These are phyloP conservation scores for Vitis labrusca DNA, from an alignment of 164 flowering plant genomes.

Conservation along the genomic window DNA sequence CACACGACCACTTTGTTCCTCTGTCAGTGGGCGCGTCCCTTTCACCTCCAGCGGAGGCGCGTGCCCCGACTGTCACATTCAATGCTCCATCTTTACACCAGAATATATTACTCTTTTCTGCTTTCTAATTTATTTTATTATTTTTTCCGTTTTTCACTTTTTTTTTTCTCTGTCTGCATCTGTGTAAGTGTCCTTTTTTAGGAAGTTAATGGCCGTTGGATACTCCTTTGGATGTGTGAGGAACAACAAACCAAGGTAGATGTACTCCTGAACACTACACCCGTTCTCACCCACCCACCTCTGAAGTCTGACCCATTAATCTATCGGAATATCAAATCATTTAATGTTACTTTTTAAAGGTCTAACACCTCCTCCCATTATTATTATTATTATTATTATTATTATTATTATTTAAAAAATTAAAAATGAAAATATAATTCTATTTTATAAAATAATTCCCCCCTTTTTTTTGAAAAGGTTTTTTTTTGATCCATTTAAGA, in stretches of 20 bases:
- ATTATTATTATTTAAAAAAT: too few species aligned
- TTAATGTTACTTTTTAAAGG: not conserved
- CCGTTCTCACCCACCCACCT: not conserved
- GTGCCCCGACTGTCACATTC: too few species aligned
- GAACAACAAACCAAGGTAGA: not conserved
- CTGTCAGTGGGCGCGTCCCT: too few species aligned
- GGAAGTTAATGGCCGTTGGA: not conserved
- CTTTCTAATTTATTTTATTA: not conserved
- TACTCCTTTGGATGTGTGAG: not conserved
- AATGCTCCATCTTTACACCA: too few species aligned
- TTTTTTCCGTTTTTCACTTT: not conserved
- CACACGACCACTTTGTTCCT: too few species aligned
- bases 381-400: too few species aligned
- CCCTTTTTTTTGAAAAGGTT: too few species aligned
- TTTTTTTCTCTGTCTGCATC: not conserved
- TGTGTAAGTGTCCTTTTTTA: not conserved
- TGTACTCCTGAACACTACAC: not conserved
- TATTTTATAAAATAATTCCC: too few species aligned
- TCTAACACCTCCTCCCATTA: too few species aligned
- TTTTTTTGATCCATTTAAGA: too few species aligned
- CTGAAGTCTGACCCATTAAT: not conserved
- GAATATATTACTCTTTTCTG: not conserved
- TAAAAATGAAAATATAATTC: too few species aligned
- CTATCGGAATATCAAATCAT: not conserved
- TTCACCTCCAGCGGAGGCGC: too few species aligned